phyloP scores from a whole-genome alignment of 2,329 filamentous ascomycete species.

The Aureobasidium subglaciale region DNA sequence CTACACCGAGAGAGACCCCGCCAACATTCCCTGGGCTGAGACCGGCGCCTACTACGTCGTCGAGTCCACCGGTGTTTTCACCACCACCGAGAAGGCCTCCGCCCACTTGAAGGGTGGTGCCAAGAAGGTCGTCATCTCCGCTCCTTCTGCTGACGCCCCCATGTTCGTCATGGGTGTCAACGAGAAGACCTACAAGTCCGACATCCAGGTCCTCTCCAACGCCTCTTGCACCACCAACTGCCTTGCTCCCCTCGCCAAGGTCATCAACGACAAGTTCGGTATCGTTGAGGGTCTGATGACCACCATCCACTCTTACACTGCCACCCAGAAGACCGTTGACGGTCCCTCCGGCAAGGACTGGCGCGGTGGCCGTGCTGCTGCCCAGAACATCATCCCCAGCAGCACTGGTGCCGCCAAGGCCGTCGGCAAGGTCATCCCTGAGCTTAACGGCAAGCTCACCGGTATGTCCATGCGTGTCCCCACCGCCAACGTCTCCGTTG shows the following conservation, averaged over 20 bases:
- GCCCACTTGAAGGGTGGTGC: constrained; percentile 93
- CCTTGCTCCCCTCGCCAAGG: constrained; percentile 98
- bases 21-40: constrained; percentile 82
- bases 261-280: constrained; percentile 96
- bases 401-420: constrained; percentile 99
- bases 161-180: constrained; percentile 99
- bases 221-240: constrained; percentile 99
- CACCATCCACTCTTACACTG: constrained; percentile 99
- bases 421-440: constrained; percentile 98
- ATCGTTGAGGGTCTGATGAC: constrained; percentile 99
- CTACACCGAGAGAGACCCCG: constrained; percentile 87
- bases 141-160: constrained; percentile 88
- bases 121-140: constrained; percentile 86
- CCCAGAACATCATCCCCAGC: constrained; percentile 99
- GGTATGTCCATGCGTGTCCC: constrained; percentile 99
- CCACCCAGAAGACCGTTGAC: constrained; percentile 99
- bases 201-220: constrained; percentile 93
- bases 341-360: constrained; percentile 98
- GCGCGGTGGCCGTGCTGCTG: constrained; percentile 97
- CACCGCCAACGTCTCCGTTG: constrained; percentile 97
- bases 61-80: constrained; percentile 98
- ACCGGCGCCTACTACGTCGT: constrained; percentile 89
- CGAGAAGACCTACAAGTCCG: constrained; percentile 85
- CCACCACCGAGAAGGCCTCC: constrained; percentile 91
- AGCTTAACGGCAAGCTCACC: constrained; percentile 98